Base-by-base conservation (phyloP, 2,329 filamentous ascomycete species). In the Claviceps digitariae region DNA sequence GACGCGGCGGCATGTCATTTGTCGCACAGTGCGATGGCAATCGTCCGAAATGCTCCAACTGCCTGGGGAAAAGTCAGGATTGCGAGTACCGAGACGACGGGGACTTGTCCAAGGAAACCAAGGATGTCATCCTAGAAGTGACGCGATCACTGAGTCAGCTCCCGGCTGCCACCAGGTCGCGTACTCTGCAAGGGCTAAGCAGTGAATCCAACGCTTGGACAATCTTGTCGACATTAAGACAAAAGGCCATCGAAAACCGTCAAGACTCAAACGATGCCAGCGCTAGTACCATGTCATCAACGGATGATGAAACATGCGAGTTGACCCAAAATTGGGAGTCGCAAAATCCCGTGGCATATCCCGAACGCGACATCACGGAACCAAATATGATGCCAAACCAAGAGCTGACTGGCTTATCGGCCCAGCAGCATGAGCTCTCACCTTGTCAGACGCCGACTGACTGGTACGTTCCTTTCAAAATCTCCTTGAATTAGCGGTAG, bases 281-380 rank as follows among this genome's bases (percentile, higher is more conserved):
- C 10, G 21, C 46, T 3, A 40, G 23, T 20, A 34, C 9, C 34
- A 10, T 10, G 20, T 29, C 29, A 23, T 13, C 34, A 20, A 5
- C 43, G 4, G 9, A 49, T 25, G 13, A 36, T 7, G 43, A 46
- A 3, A n/a, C 2, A 25, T 7, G 34, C 2, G 47, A 43, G 0
- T 20, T 61, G 7, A 59, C 60, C 21, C 53, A 56, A 12, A 62
- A 64, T 38, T 56, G 65, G 31, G 63, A 62, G 56, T 51, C 56
- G 40, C 58, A 61, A 27, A 59, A 62, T 31, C 57, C 62, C 1
- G 56, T 55, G 23, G 57, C 58, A 0, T 65, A 65, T 50, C 60
- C 60, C 3, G 38, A 41, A 1, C 17, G 27, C n/a, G 17, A 27
- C 12, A 27, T 10, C 34, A 40, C 25, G 9, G 41, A 48, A 29